Evolutionary conservation across 805 yeast genomes (phyloP).

Genomic region (Citeromyces nyonsensis): DNA sequence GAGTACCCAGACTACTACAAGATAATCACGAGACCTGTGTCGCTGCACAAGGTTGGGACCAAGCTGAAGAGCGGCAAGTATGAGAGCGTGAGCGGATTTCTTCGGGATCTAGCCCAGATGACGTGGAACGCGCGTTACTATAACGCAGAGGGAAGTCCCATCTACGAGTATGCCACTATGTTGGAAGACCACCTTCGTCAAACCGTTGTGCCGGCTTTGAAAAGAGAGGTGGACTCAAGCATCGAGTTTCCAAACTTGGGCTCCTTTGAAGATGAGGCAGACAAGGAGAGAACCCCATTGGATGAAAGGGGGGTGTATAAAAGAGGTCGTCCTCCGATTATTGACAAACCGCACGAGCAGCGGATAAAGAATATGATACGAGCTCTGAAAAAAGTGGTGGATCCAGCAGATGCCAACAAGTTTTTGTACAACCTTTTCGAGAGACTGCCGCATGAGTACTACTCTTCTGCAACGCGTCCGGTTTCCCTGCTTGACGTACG

Average conservation of each 20-base stretch:
- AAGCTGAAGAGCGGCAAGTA: constrained; percentile 40
- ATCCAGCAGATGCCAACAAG: constrained; percentile 26
- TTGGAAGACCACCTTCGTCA: constrained; percentile 35
- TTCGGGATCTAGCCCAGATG: constrained; percentile 69
- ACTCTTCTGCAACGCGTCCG: constrained; percentile 37
- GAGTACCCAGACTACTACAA: constrained; percentile 60
- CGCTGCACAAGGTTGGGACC: constrained; percentile 57
- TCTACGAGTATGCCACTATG: constrained; percentile 53
- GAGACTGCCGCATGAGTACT: constrained; percentile 63
- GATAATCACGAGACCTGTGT: constrained; percentile 65
- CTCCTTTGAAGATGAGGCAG: constrained; percentile 37
- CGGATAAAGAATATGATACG: constrained; percentile 80
- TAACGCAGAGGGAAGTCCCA: constrained; percentile 54
- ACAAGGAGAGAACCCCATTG: constrained; percentile 2
- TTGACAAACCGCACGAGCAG: constrained; percentile 84
- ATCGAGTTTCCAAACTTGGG: constrained; percentile 53
- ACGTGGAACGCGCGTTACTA: constrained; percentile 83
- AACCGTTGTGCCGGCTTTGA: constrained; percentile 30
- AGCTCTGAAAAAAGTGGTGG: constrained; percentile 59
- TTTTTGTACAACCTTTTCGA: constrained; percentile 58
- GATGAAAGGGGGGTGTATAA: constrained; percentile 20
- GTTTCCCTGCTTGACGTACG: constrained; percentile 60
- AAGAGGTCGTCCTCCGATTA: constrained; percentile 84
- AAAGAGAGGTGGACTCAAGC: constrained; percentile 16
- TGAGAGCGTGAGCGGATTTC: constrained; percentile 46